Base-by-base conservation (phyloP, 768 basidiomycete genomes). In the Trametes cingulata region DNA sequence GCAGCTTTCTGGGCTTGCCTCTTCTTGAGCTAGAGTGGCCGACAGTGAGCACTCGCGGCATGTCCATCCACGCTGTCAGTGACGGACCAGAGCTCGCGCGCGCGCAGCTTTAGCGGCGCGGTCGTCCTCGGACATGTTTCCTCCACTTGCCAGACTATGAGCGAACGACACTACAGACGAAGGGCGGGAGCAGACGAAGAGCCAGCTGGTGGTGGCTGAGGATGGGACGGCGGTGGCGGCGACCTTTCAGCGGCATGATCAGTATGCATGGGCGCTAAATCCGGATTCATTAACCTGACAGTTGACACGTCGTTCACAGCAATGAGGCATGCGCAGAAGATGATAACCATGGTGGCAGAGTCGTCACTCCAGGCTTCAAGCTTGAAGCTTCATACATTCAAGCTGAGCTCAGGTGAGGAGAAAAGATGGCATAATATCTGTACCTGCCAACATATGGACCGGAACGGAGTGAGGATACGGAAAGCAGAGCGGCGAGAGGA, bases 101-200 rank as follows among this genome's bases (percentile, higher is more conserved):
- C 92, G 84, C 2, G 92, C 92, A 56, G 91, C 84, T 74, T 89
- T 92, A 15, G 84, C 85, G 53, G 90, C 89, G 61, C 91, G 84
- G 62, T 93, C 92, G 60, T 86, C 85, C 67, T 91, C 91, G 24
- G 85, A 70, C 73, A 73, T 74, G 25, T 22, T 57, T 22, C 33
- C 33, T 25, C 6, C n/a, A 13, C 37, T 20, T 8, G 50, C 24
- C 27, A n/a, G 3, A n/a, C 19, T 6, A 17, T 20, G 6, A 22
- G 3, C 24, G 13, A 20, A 15, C 17, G 35, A 52, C 24, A 7
- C n/a, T 46, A 20, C 36, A n/a, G 25, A 47, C 17, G 17, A 35
- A 33, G 6, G 52, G 40, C 14, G 13, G 42, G 27, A 20, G 35
- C 29, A 40, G 6, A 39, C 12, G 42, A 9, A 22, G 29, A 35